Evolutionary conservation across 345 rosid genomes (phyloP), one percentile per base, ranked within the genome.

Genomic region (Hypericum androsaemum): DNA sequence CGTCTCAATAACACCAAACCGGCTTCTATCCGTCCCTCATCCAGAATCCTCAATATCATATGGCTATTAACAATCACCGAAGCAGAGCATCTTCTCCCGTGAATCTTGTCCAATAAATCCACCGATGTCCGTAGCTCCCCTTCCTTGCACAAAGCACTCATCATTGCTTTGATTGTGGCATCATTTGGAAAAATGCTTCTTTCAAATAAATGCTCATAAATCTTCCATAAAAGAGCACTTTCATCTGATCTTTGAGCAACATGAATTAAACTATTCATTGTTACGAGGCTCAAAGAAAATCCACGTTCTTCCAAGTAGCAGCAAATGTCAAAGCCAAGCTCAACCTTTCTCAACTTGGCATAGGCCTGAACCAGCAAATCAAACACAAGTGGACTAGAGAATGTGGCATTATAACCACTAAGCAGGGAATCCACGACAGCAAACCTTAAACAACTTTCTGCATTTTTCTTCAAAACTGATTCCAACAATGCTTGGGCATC

Each of bases 401-500:
- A 57, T 0, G 67, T 53, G 35, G 68, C 32, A 32, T 65, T 62
- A 58, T 78, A 83, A 58, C 73, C 69, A 47, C 35, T 49, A 9
- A 89, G 58, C 70, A 89, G 56, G 5, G 80, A 74, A 47, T 83
- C 76, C 37, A 74, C 76, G 1, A 86, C 53, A 9, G 47, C 32
- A 15, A 69, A 65, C 53, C 49, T 70, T 0, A 70, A 54, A 38
- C 61, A 47, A 16, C 47, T 54, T 7, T 12, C 54, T 7, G n/a
- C 44, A 59, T n/a, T 52, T 28, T 58, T 73, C 14, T 58, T 61
- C 61, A 88, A 40, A 43, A 83, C 44, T 0, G 95, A 81, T 49
- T 80, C 81, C 47, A 86, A 66, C 61, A 86, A 51, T 32, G 71
- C 83, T 39, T 67, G 66, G 47, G 95, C 97, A 58, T 89, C 97